Percentiles rank a stretch among this genome's conserved stretches.
Conservation (phyloP, 164 flowering plant species). For the Nymphaea thermarum region DNA sequence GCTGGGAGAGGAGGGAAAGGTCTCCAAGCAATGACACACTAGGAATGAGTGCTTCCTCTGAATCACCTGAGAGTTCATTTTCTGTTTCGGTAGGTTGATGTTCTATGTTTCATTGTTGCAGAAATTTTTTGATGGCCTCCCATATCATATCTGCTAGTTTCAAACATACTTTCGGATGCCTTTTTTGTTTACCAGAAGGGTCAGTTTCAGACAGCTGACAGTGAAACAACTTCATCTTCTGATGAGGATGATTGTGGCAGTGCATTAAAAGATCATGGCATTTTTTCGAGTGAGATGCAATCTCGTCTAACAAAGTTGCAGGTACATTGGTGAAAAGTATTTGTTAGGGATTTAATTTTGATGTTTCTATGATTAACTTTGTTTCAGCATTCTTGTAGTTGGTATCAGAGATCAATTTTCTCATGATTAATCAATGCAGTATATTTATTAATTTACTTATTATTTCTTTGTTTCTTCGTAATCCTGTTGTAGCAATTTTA, state of each 20-base stretch:
- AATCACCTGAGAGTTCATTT: constrained; percentile 4
- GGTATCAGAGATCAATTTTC: too few species aligned
- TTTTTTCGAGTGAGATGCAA: constrained; percentile 67
- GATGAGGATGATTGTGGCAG: constrained; percentile 59
- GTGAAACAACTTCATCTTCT: constrained; percentile 35
- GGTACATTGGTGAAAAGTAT: constrained; percentile 19
- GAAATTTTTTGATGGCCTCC: neutral
- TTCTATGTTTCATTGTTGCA: neutral
- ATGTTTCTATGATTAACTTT: too few species aligned
- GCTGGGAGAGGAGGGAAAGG: constrained; percentile 64
- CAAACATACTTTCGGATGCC: neutral
- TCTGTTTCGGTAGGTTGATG: neutral
- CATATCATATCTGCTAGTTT: neutral
- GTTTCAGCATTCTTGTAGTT: too few species aligned
- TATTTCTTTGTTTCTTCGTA: too few species aligned
- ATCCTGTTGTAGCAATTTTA: too few species aligned
- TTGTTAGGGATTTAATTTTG: neutral
- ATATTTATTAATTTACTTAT: too few species aligned
- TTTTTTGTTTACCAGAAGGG: constrained; percentile 31
- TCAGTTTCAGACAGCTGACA: constrained; percentile 24
- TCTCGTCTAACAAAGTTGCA: constrained; percentile 78
- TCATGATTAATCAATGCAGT: too few species aligned
- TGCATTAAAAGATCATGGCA: constrained; percentile 60
- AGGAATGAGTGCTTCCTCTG: constrained; percentile 24
- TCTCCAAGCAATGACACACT: constrained; percentile 34